Evolutionary conservation across 495 filamentous ascomycete genomes (phyloP), one percentile per base, ranked within the genome.

Genomic region (Penicillium odoratum): DNA sequence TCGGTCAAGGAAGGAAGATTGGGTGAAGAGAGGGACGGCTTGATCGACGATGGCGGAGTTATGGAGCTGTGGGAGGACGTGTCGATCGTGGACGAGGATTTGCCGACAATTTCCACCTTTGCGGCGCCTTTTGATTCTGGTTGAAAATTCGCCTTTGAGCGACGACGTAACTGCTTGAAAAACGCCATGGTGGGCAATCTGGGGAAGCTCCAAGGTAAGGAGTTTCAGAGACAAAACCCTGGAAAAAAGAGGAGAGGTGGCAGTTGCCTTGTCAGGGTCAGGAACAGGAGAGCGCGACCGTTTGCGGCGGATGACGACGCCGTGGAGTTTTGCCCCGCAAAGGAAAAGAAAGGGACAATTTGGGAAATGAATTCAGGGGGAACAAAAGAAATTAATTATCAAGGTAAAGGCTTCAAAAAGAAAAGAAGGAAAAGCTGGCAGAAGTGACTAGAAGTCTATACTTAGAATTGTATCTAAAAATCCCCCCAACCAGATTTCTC

Each of bases 81-180:
- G 61, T 81, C 85, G 40, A 87, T 67, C 10, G 87, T 88, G 21
- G 85, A 88, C 5, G 86, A 82, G 4, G 86, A 89, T 65, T 85
- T 81, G 30, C 75, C 82, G 29, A 78, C 74, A 45, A 75, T 72
- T 29, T 81, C 77, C 52, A 74, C 81, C 68, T 76, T 81, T 55
- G 83, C 67, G 13, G 84, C 53, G 18, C 83, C 81, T 47, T 78
- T 80, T 25, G 83, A 82, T 40, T 76, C 77, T 43, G 79, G 78
- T 30, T 75, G 75, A 72, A 90, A 83, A 75, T 79, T 86, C 53
- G 87, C 81, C 67, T 79, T 86, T 61, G 89, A 89, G 55, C 85
- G 85, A 62, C 91, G 83, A 61, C 89, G 87, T 49, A 96, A 73
- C 60, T 89, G 83, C 69, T 86, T 91, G 71, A 95, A 81, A 68